These are phyloP conservation scores for Monosporozyma unispora DNA, from an alignment of 805 yeast genomes.

Conservation along the genomic window DNA sequence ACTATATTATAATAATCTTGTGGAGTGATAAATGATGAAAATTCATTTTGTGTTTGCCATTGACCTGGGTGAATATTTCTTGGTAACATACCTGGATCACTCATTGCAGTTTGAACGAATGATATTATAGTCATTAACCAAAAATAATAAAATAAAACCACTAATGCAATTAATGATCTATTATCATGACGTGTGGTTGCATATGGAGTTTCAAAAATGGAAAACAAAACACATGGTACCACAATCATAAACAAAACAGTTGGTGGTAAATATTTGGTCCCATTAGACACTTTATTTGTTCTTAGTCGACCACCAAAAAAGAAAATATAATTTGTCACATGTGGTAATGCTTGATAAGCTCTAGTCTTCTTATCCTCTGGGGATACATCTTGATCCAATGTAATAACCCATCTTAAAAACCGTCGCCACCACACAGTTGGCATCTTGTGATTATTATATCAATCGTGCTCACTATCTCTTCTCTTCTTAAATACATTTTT, in stretches of 20 bases:
- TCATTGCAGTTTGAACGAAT: conserved; percentile 44
- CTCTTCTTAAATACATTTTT: no score
- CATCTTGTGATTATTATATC: no score
- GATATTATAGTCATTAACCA: conserved; percentile 44
- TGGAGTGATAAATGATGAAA: conserved; percentile 33
- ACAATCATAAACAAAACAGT: conserved; percentile 30
- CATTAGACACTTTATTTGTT: conserved; percentile 30
- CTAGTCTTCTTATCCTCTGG: conserved; percentile 2
- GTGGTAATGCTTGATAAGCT: conserved; percentile 18
- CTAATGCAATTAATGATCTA: conserved; percentile 26
- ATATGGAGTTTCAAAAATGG: conserved; percentile 33
- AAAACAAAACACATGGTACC: conserved; percentile 45
- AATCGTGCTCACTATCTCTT: no score
- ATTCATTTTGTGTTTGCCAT: conserved; percentile 5
- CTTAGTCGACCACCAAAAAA: conserved; percentile 60
- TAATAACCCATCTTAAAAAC: conserved; percentile 15
- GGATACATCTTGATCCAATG: conserved; percentile 22
- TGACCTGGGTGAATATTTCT: conserved; percentile 50
- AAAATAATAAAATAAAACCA: conserved; percentile 48
- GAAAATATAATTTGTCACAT: conserved; percentile 36
- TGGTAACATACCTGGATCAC: conserved; percentile 69
- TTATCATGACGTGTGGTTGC: neutral
- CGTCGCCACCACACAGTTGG: neutral
- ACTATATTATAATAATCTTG: conserved; percentile 47
- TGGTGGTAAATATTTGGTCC: conserved; percentile 33